Conservation (phyloP, 306 rosid species). For the Cercis canadensis region DNA sequence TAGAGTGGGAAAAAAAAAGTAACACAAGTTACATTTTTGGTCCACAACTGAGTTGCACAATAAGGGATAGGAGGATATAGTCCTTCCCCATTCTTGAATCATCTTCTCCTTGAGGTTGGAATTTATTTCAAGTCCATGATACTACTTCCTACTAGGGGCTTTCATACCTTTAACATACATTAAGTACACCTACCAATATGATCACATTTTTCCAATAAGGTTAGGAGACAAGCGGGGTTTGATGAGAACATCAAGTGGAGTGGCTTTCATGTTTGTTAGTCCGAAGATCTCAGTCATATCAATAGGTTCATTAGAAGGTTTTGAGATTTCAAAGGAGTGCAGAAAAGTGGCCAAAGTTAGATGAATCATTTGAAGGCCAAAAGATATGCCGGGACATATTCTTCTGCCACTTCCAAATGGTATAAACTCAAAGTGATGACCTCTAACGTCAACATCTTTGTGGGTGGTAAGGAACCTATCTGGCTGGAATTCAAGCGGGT, state of each 20-base stretch:
- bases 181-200: too few species aligned
- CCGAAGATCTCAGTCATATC: background rate
- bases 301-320: background rate
- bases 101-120: too few species aligned
- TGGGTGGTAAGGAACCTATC: constrained; percentile 27
- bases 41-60: too few species aligned
- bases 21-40: too few species aligned
- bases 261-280: background rate
- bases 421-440: background rate
- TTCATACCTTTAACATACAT: too few species aligned
- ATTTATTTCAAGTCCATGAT: too few species aligned
- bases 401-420: background rate
- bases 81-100: too few species aligned
- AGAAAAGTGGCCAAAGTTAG: background rate
- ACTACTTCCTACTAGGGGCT: too few species aligned
- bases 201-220: too few species aligned
- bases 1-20: too few species aligned
- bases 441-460: background rate
- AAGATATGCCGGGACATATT: background rate
- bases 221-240: too few species aligned
- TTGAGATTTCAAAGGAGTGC: background rate
- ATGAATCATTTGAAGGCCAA: background rate
- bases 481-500: constrained; percentile 23
- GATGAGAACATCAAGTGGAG: background rate
- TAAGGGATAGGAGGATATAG: too few species aligned